Base-by-base conservation (phyloP, 2,329 filamentous ascomycete genomes). In the Scleromitrula shiraiana region DNA sequence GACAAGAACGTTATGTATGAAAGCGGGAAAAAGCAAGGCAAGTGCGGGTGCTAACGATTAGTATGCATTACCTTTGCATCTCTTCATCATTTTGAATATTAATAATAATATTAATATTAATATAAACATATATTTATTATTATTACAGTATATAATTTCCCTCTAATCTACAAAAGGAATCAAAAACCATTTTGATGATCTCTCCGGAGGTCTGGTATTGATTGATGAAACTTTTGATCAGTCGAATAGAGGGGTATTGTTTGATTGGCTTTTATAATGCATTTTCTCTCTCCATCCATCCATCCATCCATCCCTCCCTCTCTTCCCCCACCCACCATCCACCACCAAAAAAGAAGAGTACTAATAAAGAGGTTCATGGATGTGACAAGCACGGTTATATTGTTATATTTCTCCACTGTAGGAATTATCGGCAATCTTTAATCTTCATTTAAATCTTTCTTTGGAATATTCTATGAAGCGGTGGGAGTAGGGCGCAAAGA, bases 1-100 rank as follows among this genome's bases (percentile, higher is more conserved):
- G n/a, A n/a, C n/a, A n/a, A n/a, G n/a, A n/a, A n/a, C 20, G 15
- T 23, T 19, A 37, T 20, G 35, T 41, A 35, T 20, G 37, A 42
- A 40, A 45, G 40, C 44, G 50, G 53, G 51, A 59, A 58, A 56
- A 56, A 30, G 55, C 53, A 59, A 57, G 56, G 57, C 58, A 54
- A 53, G 54, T 54, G 52, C 55, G 56, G 55, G 51, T 59, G 56
- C 53, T 55, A 59, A 57, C 53, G 55, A 57, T 51, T 47, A 42
- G 39, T 22, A 20, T 47, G 45, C 45, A 47, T 42, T 27, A 41
- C 29, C 29, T 35, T 42, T 41, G 29, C 37, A 47, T 47, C 10
- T 41, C 24, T 35, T 22, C 41, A 22, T n/a, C 26, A 32, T 32
- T 22, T 19, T 24, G 12, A 29, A 37, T 45, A n/a, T 19, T 5